Conservation (phyloP, 1,139 yeast species). For the Yamadazyma friedrichii region DNA sequence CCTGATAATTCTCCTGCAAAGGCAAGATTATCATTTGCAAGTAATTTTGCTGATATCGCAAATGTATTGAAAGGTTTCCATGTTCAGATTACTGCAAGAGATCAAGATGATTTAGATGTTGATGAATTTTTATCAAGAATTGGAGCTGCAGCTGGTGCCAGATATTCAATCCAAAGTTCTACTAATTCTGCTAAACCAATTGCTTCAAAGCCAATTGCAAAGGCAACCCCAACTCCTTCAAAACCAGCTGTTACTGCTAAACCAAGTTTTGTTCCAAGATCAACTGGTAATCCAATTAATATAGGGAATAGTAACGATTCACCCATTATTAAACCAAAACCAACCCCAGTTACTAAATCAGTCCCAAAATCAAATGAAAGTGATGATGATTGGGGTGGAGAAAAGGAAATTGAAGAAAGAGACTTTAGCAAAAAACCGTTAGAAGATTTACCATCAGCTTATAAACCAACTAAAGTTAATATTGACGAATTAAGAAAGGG, state of each 20-base stretch:
- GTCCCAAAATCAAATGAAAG: background rate
- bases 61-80: slow-evolving; percentile 78
- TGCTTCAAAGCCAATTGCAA: slow-evolving; percentile 11
- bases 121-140: slow-evolving; percentile 73
- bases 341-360: slow-evolving; percentile 21
- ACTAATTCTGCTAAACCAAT: slow-evolving; percentile 17
- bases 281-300: slow-evolving; percentile 42
- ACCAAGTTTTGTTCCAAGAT: slow-evolving; percentile 34
- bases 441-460: slow-evolving; percentile 61
- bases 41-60: slow-evolving; percentile 73
- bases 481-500: slow-evolving; percentile 44
- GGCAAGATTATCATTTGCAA: slow-evolving; percentile 70
- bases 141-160: slow-evolving; percentile 92
- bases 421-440: slow-evolving; percentile 65
- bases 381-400: slow-evolving; percentile 67
- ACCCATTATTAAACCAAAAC: slow-evolving; percentile 28
- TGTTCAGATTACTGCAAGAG: slow-evolving; percentile 96
- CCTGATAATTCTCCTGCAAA: slow-evolving; percentile 82
- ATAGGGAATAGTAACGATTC: slow-evolving; percentile 9
- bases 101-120: slow-evolving; percentile 82
- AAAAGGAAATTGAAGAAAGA: slow-evolving; percentile 66
- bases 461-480: slow-evolving; percentile 59
- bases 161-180: slow-evolving; percentile 66
- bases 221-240: slow-evolving; percentile 16
- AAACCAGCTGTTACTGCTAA: slow-evolving; percentile 13